A percentile compares a stretch with the other conserved stretches of the same genome.
phyloP scores from a whole-genome alignment of 2,329 filamentous ascomycete genomes.

The Didymella arachidicola region DNA sequence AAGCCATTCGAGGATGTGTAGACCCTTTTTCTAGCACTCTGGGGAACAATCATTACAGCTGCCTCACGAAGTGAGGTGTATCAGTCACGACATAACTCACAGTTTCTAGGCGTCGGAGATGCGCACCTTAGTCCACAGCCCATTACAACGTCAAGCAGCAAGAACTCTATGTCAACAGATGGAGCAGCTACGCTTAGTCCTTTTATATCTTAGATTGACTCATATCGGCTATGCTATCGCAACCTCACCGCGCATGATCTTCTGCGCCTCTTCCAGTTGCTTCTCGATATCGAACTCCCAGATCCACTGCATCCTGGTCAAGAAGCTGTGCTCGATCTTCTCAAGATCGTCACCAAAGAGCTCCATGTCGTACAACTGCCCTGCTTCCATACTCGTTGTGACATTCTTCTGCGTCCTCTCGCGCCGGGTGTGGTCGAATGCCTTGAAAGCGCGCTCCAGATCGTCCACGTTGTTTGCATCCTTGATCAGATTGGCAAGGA shows the following conservation, averaged over 20 bases:
- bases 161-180: background rate
- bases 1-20: too few relatives aligned
- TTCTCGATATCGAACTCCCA: conserved; percentile 52
- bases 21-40: background rate
- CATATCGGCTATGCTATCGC: conserved; percentile 14
- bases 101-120: background rate
- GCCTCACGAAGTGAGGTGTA: background rate
- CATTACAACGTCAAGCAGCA: background rate
- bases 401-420: conserved; percentile 43
- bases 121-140: background rate
- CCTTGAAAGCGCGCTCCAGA: conserved; percentile 46
- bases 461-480: conserved; percentile 37
- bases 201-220: background rate
- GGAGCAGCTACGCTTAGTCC: background rate
- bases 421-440: conserved; percentile 40
- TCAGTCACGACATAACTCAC: background rate
- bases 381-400: conserved; percentile 40
- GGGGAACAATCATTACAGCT: background rate
- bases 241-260: conserved; percentile 29
- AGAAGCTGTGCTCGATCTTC: conserved; percentile 46
- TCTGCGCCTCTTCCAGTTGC: conserved; percentile 45
- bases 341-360: conserved; percentile 49
- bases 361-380: conserved; percentile 53
- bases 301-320: conserved; percentile 50
- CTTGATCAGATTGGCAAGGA: conserved; percentile 41